A percentile compares a stretch with the other conserved stretches of the same genome.
These are phyloP conservation scores for Suillus ampliporus DNA, from an alignment of 768 basidiomycete genomes.

Conservation along the genomic window DNA sequence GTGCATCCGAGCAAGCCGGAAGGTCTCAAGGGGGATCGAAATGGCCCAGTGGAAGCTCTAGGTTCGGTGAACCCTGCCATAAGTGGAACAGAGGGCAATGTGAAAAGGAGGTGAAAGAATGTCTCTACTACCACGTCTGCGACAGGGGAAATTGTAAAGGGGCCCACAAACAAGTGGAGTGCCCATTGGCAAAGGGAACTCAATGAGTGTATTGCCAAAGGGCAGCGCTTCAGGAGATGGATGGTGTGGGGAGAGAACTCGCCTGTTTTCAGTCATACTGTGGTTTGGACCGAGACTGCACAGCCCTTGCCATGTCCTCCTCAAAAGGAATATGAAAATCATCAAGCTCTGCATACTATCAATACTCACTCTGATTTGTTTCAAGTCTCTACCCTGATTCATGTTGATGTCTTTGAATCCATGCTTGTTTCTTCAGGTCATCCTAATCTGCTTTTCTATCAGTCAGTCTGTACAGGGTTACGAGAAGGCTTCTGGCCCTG, in stretches of 20 bases:
- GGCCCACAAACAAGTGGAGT: neutral
- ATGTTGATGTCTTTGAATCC: slow-evolving; percentile 35
- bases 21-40: too few species aligned
- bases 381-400: slow-evolving; percentile 42
- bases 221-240: neutral
- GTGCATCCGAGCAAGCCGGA: too few species aligned
- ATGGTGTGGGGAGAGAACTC: neutral
- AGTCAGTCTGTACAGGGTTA: slow-evolving; percentile 37
- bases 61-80: neutral
- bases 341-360: slow-evolving; percentile 26
- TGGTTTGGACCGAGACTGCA: neutral
- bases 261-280: neutral
- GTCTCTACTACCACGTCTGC: neutral
- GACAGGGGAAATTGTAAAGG: neutral
- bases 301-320: slow-evolving; percentile 10
- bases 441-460: slow-evolving; percentile 45
- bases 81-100: neutral
- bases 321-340: slow-evolving; percentile 14
- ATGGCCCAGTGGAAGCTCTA: too few species aligned
- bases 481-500: slow-evolving; percentile 53
- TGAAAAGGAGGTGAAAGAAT: neutral
- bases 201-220: neutral
- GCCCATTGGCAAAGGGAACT: neutral
- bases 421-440: slow-evolving; percentile 32
- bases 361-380: slow-evolving; percentile 37